phyloP scores from a whole-genome alignment of 768 basidiomycete species.

The Tricholoma furcatifolium region DNA sequence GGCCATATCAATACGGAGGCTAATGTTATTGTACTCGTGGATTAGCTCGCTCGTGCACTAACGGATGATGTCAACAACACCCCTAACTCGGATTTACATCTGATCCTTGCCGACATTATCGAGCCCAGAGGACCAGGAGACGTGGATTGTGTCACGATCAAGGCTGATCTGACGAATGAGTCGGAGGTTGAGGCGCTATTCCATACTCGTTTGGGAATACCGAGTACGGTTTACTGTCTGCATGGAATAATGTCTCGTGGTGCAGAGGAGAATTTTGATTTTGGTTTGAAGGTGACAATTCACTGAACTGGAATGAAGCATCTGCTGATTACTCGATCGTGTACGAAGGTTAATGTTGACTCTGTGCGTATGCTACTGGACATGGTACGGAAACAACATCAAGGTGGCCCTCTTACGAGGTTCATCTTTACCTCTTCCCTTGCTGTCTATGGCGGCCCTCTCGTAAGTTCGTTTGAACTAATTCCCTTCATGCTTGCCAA shows the following conservation, averaged over 20 bases:
- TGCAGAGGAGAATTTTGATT: slow-evolving; percentile 57
- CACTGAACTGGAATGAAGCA: too few relatives aligned
- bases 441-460: slow-evolving; percentile 58
- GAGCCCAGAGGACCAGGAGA: slow-evolving; percentile 33
- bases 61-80: slow-evolving; percentile 30
- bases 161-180: slow-evolving; percentile 39
- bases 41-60: slow-evolving; percentile 36
- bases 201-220: slow-evolving; percentile 35
- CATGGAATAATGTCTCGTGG: slow-evolving; percentile 66
- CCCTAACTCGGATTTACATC: slow-evolving; percentile 32
- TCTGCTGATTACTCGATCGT: background rate
- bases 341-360: slow-evolving; percentile 50
- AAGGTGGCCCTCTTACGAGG: slow-evolving; percentile 31
- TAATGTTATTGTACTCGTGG: too few relatives aligned
- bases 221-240: slow-evolving; percentile 45
- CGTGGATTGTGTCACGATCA: slow-evolving; percentile 30
- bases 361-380: slow-evolving; percentile 48
- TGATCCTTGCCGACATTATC: slow-evolving; percentile 53
- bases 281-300: slow-evolving; percentile 45
- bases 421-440: slow-evolving; percentile 61
- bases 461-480: slow-evolving; percentile 25
- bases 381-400: slow-evolving; percentile 29
- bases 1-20: background rate
- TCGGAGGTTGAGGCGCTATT: slow-evolving; percentile 36
- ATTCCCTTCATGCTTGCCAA: background rate